These are phyloP conservation scores for Mycena sp. DNA, from an alignment of 1,284 basidiomycete species.

Conservation along the genomic window DNA sequence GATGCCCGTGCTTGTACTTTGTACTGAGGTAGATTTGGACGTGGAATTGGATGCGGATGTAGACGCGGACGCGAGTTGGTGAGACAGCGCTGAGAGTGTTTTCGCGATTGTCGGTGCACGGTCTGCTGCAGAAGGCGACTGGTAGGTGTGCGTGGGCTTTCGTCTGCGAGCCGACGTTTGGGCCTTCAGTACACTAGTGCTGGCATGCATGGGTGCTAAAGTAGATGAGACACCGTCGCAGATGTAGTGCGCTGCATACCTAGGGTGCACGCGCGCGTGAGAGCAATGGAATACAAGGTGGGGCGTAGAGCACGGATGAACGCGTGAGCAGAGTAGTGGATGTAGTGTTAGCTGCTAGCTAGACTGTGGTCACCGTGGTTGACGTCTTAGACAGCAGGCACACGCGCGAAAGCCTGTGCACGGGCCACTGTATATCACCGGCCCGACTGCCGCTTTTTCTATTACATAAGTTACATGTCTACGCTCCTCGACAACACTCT, in stretches of 20 bases:
- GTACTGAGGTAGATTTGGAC: constrained; percentile 16
- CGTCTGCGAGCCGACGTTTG: constrained; percentile 28
- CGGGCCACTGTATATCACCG: constrained; percentile 4
- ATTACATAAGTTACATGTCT: constrained; percentile 16
- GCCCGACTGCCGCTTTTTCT: not conserved
- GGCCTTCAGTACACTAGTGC: constrained; percentile 20
- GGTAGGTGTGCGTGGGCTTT: constrained; percentile 34
- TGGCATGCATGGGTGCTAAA: constrained; percentile 20
- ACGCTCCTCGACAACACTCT: not conserved
- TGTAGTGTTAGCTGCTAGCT: not conserved
- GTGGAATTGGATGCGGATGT: constrained; percentile 16
- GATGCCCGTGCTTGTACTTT: constrained; percentile 18
- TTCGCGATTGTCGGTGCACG: constrained; percentile 9
- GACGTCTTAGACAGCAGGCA: not conserved
- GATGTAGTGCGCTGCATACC: constrained; percentile 9
- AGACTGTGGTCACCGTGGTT: not conserved
- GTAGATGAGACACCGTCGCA: constrained; percentile 10
- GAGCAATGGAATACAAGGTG: not conserved
- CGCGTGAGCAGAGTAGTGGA: not conserved
- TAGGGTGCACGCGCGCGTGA: constrained; percentile 2
- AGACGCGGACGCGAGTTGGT: constrained; percentile 13
- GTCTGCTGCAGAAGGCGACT: constrained; percentile 28
- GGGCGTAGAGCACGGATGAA: not conserved
- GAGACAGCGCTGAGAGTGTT: constrained; percentile 18
- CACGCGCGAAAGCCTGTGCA: constrained; percentile 8